Evolutionary conservation across 2,329 filamentous ascomycete genomes (phyloP).

Genomic region (Botrytis hyacinthi): DNA sequence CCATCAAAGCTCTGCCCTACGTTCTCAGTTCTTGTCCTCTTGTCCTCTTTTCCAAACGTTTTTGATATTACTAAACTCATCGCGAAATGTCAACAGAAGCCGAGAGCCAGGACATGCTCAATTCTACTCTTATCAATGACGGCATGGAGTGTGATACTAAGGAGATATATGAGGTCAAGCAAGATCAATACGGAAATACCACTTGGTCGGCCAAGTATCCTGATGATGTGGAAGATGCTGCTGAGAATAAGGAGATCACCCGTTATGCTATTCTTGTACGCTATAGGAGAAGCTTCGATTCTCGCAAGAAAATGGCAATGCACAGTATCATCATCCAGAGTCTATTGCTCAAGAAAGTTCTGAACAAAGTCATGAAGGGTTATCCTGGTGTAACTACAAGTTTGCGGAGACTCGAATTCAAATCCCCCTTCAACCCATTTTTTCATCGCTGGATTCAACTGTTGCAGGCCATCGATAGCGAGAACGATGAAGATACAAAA

Average conservation of each 20-base stretch:
- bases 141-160: slow-evolving; percentile 44
- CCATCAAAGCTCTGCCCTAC: neutral
- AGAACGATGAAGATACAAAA: slow-evolving; percentile 45
- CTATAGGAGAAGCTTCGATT: slow-evolving; percentile 56
- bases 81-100: neutral
- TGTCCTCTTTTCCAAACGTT: neutral
- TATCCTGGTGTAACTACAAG: slow-evolving; percentile 49
- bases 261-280: slow-evolving; percentile 57
- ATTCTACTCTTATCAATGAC: slow-evolving; percentile 6
- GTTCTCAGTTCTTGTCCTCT: neutral
- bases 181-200: slow-evolving; percentile 43
- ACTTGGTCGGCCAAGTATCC: slow-evolving; percentile 58
- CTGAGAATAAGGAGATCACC: slow-evolving; percentile 47
- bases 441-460: slow-evolving; percentile 63
- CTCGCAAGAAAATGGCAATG: slow-evolving; percentile 48
- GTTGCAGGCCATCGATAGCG: slow-evolving; percentile 42
- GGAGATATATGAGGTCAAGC: slow-evolving; percentile 49
- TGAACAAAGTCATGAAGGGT: slow-evolving; percentile 43
- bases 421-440: slow-evolving; percentile 59
- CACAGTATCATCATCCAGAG: slow-evolving; percentile 64
- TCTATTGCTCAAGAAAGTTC: slow-evolving; percentile 55
- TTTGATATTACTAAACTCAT: neutral
- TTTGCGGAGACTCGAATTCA: slow-evolving; percentile 60
- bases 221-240: slow-evolving; percentile 50
- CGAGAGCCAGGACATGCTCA: neutral